Conservation (phyloP, 2,329 filamentous ascomycete species). For the Aspergillus novofumigatus region DNA sequence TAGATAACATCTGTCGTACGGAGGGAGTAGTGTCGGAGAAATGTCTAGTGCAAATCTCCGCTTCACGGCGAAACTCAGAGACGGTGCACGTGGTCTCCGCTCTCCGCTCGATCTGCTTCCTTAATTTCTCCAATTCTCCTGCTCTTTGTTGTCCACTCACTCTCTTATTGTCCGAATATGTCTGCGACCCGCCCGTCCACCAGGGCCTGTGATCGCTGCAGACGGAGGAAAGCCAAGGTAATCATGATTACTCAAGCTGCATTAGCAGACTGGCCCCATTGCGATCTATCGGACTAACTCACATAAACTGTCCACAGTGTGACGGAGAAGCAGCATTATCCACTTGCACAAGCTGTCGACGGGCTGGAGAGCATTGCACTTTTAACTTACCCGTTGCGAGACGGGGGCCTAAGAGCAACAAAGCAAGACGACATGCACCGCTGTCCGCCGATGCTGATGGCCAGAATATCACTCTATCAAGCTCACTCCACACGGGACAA, state of each 20-base stretch:
- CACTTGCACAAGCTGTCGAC: constrained; percentile 22
- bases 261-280: not conserved
- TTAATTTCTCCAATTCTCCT: not conserved
- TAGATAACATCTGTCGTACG: not conserved
- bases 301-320: not conserved
- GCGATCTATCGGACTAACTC: not conserved
- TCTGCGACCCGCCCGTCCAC: not conserved
- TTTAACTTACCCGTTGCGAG: constrained; percentile 38
- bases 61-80: not conserved
- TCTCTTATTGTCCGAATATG: constrained; percentile 18
- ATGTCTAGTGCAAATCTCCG: not conserved
- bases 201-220: constrained; percentile 1
- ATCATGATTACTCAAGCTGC: not conserved
- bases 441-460: not conserved
- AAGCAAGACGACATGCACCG: not conserved
- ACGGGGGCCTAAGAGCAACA: constrained; percentile 35
- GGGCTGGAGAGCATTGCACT: constrained; percentile 31
- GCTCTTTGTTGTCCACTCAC: not conserved
- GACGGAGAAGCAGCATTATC: not conserved
- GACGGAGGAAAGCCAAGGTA: not conserved
- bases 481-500: not conserved
- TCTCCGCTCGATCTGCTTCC: not conserved
- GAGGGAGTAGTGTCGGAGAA: not conserved
- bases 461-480: not conserved
- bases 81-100: not conserved